Conservation (phyloP, 805 yeast genomes). For the Spencermartinsiella europaea region DNA sequence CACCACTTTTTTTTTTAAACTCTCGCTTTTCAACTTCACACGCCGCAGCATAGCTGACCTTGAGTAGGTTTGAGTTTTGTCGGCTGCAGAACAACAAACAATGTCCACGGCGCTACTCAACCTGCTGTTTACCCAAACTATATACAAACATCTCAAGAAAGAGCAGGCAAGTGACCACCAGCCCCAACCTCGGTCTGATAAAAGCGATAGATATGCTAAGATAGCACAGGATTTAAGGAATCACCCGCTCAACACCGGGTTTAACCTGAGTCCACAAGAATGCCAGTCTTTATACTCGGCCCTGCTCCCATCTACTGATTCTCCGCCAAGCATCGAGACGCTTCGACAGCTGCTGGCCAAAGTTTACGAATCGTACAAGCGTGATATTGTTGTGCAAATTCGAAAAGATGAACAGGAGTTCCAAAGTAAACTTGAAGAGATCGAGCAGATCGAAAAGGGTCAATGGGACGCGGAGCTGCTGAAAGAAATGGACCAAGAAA, state of each 20-base stretch:
- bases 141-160: conserved; percentile 18
- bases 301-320: conserved; percentile 18
- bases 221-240: conserved; percentile 17
- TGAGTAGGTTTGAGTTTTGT: too few relatives aligned
- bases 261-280: conserved; percentile 21
- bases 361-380: conserved; percentile 23
- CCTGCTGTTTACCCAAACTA: conserved; percentile 24
- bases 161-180: conserved; percentile 1
- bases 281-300: conserved; percentile 23
- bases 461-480: conserved; percentile 36
- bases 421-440: conserved; percentile 34
- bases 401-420: conserved; percentile 34
- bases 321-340: conserved; percentile 17
- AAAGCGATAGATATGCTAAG: conserved; percentile 9
- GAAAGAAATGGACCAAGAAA: conserved; percentile 23
- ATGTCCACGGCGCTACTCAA: conserved; percentile 25
- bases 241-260: conserved; percentile 23
- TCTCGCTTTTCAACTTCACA: background rate
- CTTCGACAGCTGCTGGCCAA: conserved; percentile 19
- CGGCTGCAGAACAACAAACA: too few relatives aligned
- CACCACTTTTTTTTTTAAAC: background rate
- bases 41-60: too few relatives aligned
- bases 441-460: conserved; percentile 39
- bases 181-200: background rate
- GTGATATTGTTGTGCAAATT: conserved; percentile 22